Evolutionary conservation across 352 stramenopile species (phyloP).

Genomic region (Globisporangium spinosum): DNA sequence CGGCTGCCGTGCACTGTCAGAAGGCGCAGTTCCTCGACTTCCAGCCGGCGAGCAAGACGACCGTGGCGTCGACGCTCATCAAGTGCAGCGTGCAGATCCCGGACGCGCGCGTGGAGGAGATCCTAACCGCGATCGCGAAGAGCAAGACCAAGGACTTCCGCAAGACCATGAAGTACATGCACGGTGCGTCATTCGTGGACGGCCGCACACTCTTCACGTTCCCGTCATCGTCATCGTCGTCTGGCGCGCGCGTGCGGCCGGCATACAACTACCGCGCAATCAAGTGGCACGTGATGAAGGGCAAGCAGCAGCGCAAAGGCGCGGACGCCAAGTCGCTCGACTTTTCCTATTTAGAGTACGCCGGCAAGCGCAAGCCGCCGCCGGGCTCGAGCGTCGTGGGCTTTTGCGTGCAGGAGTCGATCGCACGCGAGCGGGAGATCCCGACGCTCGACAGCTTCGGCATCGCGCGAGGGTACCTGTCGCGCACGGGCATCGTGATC

Average conservation of each 20-base stretch:
- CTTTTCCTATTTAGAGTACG: constrained; percentile 79
- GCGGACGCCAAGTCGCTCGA: constrained; percentile 26
- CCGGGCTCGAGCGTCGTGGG: constrained; percentile 50
- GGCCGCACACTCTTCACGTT: constrained; percentile 51
- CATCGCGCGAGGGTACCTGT: constrained; percentile 51
- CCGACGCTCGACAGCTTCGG: constrained; percentile 62
- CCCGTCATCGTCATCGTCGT: constrained; percentile 33
- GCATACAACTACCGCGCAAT: constrained; percentile 55
- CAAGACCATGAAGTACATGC: constrained; percentile 50
- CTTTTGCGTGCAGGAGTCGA: constrained; percentile 77
- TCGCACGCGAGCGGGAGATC: constrained; percentile 56
- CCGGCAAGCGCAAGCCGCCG: constrained; percentile 29
- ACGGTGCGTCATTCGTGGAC: constrained; percentile 43
- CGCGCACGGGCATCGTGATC: constrained; percentile 67
- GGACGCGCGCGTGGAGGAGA: constrained; percentile 50
- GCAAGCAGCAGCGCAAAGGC: constrained; percentile 6
- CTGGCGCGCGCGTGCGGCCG: constrained; percentile 22
- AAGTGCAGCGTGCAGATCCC: constrained; percentile 56
- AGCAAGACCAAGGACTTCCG: constrained; percentile 60
- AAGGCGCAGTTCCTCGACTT: constrained; percentile 70
- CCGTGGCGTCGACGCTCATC: constrained; percentile 58
- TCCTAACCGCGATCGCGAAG: constrained; percentile 50
- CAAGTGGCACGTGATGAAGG: constrained; percentile 51
- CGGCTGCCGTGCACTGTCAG: constrained; percentile 25
- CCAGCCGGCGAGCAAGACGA: constrained; percentile 48